Conservation (phyloP, 2,329 filamentous ascomycete genomes). For the Diaporthe amygdali region DNA sequence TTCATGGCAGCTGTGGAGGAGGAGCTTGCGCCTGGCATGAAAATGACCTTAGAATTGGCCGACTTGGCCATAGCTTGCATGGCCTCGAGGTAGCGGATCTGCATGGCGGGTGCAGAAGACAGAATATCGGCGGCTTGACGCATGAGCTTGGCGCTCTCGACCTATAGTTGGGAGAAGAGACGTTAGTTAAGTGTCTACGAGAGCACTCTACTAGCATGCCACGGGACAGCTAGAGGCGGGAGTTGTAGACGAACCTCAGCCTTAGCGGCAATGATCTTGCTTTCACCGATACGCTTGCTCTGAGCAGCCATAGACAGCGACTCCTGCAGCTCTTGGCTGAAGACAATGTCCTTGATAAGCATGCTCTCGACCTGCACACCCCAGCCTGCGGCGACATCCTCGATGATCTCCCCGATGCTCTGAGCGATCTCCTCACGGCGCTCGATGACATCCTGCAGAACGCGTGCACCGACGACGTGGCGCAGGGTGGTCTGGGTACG, state of each 20-base stretch:
- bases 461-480: constrained; percentile 93
- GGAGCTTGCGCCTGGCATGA: constrained; percentile 72
- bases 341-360: constrained; percentile 99
- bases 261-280: constrained; percentile 96
- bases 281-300: constrained; percentile 97
- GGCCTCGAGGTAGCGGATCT: constrained; percentile 95
- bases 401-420: constrained; percentile 95
- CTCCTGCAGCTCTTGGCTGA: constrained; percentile 93
- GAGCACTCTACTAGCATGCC: not conserved
- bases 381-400: constrained; percentile 92
- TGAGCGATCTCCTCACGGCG: constrained; percentile 95
- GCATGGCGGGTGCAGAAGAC: constrained; percentile 92
- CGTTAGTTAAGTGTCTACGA: not conserved
- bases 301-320: constrained; percentile 98
- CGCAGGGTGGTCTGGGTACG: constrained; percentile 97
- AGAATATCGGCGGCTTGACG: constrained; percentile 93
- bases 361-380: constrained; percentile 96
- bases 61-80: constrained; percentile 99
- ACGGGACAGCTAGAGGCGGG: not conserved
- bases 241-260: constrained; percentile 67
- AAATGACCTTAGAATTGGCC: constrained; percentile 87
- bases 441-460: constrained; percentile 97
- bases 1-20: constrained; percentile 43
- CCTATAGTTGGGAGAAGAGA: constrained; percentile 44
- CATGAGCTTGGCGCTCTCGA: constrained; percentile 95